Percentiles rank a stretch among this genome's conserved stretches.
Evolutionary conservation across 2,329 filamentous ascomycete genomes (phyloP).

Genomic region (Fusarium floridanum): DNA sequence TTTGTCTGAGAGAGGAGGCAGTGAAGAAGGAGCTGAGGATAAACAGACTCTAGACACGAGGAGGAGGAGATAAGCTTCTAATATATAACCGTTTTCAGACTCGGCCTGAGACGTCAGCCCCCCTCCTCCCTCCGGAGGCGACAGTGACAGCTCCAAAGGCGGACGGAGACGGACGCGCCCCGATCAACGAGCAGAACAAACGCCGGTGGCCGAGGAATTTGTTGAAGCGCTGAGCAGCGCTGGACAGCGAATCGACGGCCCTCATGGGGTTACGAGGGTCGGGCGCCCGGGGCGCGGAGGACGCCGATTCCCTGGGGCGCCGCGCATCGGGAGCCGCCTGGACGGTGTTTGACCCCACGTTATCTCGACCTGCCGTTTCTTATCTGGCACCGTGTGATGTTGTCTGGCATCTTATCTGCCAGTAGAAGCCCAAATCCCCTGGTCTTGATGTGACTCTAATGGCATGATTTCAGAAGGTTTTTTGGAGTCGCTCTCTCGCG

Average conservation of each 20-base stretch:
- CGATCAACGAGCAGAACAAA: constrained; percentile 30
- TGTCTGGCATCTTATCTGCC: neutral
- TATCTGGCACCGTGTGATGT: constrained; percentile 14
- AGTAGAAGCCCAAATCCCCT: neutral
- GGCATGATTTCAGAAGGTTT: constrained; percentile 24
- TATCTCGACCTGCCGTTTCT: constrained; percentile 31
- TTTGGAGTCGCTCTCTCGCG: neutral
- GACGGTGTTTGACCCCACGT: constrained; percentile 12
- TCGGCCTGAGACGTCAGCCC: constrained; percentile 34
- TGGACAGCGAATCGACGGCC: constrained; percentile 35
- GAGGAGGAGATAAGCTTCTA: constrained; percentile 25
- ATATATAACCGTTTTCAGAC: constrained; percentile 28
- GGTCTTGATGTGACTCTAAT: constrained; percentile 26
- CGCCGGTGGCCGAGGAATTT: constrained; percentile 40
- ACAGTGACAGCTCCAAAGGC: constrained; percentile 23
- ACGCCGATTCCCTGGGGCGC: constrained; percentile 44
- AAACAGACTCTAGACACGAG: neutral
- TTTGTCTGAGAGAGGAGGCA: neutral
- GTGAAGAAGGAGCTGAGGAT: constrained; percentile 2
- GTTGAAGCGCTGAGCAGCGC: constrained; percentile 11
- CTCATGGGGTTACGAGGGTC: constrained; percentile 42
- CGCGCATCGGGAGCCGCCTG: constrained; percentile 39
- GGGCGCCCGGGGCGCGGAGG: constrained; percentile 43
- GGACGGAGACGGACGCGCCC: constrained; percentile 42
- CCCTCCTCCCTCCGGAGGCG: constrained; percentile 8